Evolutionary conservation across 257 asterid species (phyloP), one percentile per base, ranked within the genome.

Genomic region (Cordia subcordata): DNA sequence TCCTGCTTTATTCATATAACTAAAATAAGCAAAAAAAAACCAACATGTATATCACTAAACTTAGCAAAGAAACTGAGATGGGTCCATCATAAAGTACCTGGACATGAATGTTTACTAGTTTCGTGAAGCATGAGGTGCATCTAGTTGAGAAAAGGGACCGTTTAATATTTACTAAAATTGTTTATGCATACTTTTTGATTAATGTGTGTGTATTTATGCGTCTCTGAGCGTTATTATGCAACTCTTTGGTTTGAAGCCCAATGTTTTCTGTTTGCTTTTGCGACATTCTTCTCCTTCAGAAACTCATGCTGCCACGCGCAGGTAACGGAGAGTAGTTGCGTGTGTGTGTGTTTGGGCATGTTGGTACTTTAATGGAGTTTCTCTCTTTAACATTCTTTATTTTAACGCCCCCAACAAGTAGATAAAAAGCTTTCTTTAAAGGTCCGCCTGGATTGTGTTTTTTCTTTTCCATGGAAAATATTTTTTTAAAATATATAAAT

Each of bases 61-160:
- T 70, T 51, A 1, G 35, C 56, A 60, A 53, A 39, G 60, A 70
- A 78, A 75, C 53, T 51, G 55, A 40, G 60, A 40, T 21, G 75
- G 63, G 66, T 38, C 61, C 60, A 61, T 53, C 60, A 20, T 60
- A 57, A 37, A 49, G 54, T 61, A 71, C 70, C 76, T 61, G 69
- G 49, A 67, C 73, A 59, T 39, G 64, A 75, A 64, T 37, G 61
- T 62, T 47, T 38, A 46, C 32, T 57, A 68, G 68, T 57, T n/a
- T n/a, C n/a, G 64, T 49, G 33, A 37, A 49, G 78, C 21, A 62
- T 51, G 60, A 56, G 76, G 76, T 59, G 91, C 94, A 85, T 88
- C 96, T 88, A 85, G 93, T 42, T 42, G 10, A 4, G 4, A 42
- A 42, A 42, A 42, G 10, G 12, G 15, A 42, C 8, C 2, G 47